Evolutionary conservation across 2,329 filamentous ascomycete genomes (phyloP), one percentile per base, ranked within the genome.

Genomic region (Epichloe amarillans): DNA sequence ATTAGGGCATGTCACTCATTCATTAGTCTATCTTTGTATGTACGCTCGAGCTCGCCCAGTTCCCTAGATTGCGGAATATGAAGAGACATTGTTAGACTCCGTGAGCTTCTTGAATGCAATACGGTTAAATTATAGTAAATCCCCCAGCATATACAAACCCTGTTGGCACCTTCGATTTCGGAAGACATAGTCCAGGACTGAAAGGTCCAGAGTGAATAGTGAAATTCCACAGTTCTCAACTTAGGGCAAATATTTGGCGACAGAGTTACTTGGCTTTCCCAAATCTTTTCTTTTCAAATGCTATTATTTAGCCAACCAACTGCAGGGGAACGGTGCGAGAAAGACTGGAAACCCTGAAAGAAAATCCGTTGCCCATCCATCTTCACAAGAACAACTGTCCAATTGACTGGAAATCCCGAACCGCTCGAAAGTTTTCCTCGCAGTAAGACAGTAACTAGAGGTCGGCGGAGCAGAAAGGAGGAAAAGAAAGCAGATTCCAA

Each of bases 401-500:
- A 56, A 55, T 57, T 49, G 56, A 54, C 56, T 59, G 53, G 58
- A 58, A 50, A 56, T 54, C 59, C 57, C 58, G 47, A 57, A 57
- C 58, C 62, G 61, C 61, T 64, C 56, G 58, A 63, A 55, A 62
- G 3, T 11, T 60, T 59, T 59, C 56, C 56, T n/a, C 44, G n/a
- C 43, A 42, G 33, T 23, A 40, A 37, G 42, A 19, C 37, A 44
- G 19, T 43, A 36, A 14, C 3, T 6, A 11, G n/a, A 42, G 8
- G 10, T 30, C 8, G 33, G 23, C 5, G 47, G 21, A 33, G 17
- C 26, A 17, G 11, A 33, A 5, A 35, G 33, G 23, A 59, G 54
- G 56, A 60, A 57, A 58, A 60, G 54, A 57, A 55, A 57, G 47
- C 58, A 59, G 57, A 49, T 58, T 54, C 21, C 21, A 17, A 38